Base-by-base conservation (phyloP, 441 rosid genomes). In the Pelargonium citronellum region DNA sequence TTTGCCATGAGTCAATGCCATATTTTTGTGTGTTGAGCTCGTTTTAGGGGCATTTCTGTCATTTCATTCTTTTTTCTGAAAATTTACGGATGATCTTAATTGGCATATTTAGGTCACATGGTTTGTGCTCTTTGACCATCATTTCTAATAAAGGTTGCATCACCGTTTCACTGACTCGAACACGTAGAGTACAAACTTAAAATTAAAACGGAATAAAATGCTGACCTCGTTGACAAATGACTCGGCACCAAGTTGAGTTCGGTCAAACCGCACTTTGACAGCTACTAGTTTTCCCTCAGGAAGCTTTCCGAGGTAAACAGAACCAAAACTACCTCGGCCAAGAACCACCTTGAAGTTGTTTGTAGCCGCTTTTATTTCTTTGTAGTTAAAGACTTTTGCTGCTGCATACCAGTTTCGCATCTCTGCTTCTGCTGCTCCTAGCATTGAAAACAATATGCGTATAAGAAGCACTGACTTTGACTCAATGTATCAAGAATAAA, bases 261-360 rank as follows among this genome's bases (percentile, higher is more conserved):
- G 82, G 69, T 91, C 98, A 57, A 82, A 88, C 74, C 98, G 80
- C 55, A 93, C 97, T 91, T 93, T 93, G 46, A 91, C 95, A 0
- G 97, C 97, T 34, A 93, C 92, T 58, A 69, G 73, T 84, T 85
- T 91, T 12, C 91, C 97, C 72, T 87, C 90, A 39, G 82, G 73
- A 75, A 93, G 91, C 84, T 86, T 89, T 72, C 98, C 98, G 24
- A 75, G 89, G 83, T 89, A 88, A 63, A 93, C 98, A 58, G 91
- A 80, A 61, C 98, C 98, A 57, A 91, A 93, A 74, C 98, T 89
- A 37, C 97, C 98, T 12, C 87, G 87, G 73, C 98, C 98, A 46
- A 89, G 83, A 51, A 85, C 96, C 71, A 86, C 89, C 81, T 88
- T 91, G 41, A 89, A 91, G 75, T 84, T 89, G 75, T 78, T 83